Base-by-base conservation (phyloP, 257 asterid genomes). In the Salvia rosmarinus region DNA sequence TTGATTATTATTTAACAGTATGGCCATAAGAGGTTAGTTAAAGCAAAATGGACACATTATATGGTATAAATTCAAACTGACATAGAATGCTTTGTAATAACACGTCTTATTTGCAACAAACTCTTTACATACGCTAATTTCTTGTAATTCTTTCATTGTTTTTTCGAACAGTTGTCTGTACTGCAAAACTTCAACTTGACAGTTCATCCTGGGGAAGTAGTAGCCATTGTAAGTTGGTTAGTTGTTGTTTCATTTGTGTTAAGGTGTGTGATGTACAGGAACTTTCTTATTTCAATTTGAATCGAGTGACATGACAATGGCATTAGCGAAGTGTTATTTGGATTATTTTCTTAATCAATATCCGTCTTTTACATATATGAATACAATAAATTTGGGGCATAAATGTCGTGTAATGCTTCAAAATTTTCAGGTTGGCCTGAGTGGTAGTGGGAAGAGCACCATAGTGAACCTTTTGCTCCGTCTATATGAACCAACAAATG, bases 371-470 rank as follows among this genome's bases (percentile, higher is more conserved):
- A 9, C 49, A 16, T 11, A 40, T 67, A 34, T 58, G 46, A 63
- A 4, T 39, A 44, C 58, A 5, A 30, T 44, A 25, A 17, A 20
- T 23, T 57, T 13, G 51, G 61, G 70, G 75, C 54, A 44, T 64
- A 60, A 68, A 47, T 71, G 34, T 14, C 52, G 50, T 64, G 25
- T 44, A 70, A 37, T 37, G 76, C 64, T 12, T 49, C 35, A 13
- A 63, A 16, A 42, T 61, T 57, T 74, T 52, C 82, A 94, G 99
- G 96, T 89, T 43, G 99, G 99, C 75, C 91, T 91, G 64, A 94
- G 98, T 67, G 99, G 99, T 71, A 91, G 99, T 81, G 99, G 99
- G 73, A 94, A 94, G 88, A 94, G 99, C 87, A 85, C 96, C 30
- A 44, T 94, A 64, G 98, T 91, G 79, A 91, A 84, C 83, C 97